A percentile compares a stretch with the other conserved stretches of the same genome.
Conservation (phyloP, 352 stramenopile genomes). For the Thalassiosira delicatula region DNA sequence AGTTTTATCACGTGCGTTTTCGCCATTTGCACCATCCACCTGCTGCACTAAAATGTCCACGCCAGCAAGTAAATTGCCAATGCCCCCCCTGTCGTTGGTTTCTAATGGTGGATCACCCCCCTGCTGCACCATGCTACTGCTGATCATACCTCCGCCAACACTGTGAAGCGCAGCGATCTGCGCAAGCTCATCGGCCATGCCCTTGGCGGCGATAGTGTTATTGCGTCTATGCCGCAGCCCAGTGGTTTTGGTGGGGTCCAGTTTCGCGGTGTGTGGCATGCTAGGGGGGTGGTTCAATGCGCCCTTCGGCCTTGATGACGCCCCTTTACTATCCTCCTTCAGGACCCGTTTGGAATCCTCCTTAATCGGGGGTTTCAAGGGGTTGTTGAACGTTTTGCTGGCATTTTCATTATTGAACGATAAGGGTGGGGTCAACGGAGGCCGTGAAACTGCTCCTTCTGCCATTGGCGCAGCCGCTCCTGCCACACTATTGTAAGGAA, state of each 20-base stretch:
- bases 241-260: constrained; percentile 11
- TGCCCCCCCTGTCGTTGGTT: constrained; percentile 19
- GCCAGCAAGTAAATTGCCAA: constrained; percentile 57
- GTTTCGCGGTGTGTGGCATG: too few relatives aligned
- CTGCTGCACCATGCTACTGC: neutral
- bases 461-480: neutral
- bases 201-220: constrained; percentile 43
- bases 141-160: neutral
- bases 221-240: constrained; percentile 38
- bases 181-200: constrained; percentile 58
- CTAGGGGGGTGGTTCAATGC: neutral
- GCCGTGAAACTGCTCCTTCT: neutral
- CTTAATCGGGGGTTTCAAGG: neutral
- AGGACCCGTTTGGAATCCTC: neutral
- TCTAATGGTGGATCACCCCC: neutral
- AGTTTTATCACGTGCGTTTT: neutral
- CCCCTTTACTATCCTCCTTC: neutral
- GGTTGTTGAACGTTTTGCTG: neutral
- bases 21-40: constrained; percentile 8
- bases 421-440: neutral
- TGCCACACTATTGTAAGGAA: neutral
- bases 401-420: constrained; percentile 2
- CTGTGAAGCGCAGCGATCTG: constrained; percentile 40
- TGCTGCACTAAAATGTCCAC: constrained; percentile 32
- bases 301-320: neutral